phyloP scores from a whole-genome alignment of 441 rosid species.

The Adansonia grandidieri region DNA sequence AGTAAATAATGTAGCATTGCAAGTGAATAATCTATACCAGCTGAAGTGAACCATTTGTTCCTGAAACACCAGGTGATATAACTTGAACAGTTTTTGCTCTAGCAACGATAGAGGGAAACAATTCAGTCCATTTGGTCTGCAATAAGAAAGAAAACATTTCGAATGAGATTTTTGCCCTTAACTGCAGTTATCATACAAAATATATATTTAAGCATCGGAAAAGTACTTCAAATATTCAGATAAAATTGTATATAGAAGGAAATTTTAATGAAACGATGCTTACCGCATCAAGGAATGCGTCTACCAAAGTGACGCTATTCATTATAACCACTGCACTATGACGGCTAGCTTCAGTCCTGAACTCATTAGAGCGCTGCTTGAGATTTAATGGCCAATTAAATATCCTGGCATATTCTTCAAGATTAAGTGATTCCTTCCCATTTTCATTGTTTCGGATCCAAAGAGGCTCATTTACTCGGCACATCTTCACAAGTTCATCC shows the following conservation, averaged over 20 bases:
- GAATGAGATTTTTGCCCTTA: neutral
- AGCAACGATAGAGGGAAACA: constrained; percentile 89
- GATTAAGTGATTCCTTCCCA: constrained; percentile 51
- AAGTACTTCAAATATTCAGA: too few species aligned
- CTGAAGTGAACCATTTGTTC: constrained; percentile 76
- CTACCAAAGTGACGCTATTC: constrained; percentile 84
- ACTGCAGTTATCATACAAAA: too few species aligned
- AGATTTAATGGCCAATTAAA: constrained; percentile 65
- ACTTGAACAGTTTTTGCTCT: constrained; percentile 80
- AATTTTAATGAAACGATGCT: constrained; percentile 26
- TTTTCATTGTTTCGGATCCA: constrained; percentile 58
- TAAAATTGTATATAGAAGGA: too few species aligned
- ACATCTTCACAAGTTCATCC: constrained; percentile 72
- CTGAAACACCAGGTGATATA: constrained; percentile 58
- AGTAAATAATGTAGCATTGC: neutral
- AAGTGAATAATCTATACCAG: constrained; percentile 49
- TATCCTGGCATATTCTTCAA: constrained; percentile 62
- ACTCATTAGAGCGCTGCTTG: constrained; percentile 43
- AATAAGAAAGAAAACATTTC: constrained; percentile 26
- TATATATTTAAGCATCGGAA: too few species aligned
- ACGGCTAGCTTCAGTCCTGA: constrained; percentile 70
- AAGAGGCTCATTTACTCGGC: constrained; percentile 58
- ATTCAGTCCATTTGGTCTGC: constrained; percentile 87
- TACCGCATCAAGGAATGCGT: constrained; percentile 83
- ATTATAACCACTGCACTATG: constrained; percentile 74